Percentiles rank a stretch among this genome's conserved stretches.
Conservation (phyloP, 495 filamentous ascomycete genomes). For the Halenospora varia region DNA sequence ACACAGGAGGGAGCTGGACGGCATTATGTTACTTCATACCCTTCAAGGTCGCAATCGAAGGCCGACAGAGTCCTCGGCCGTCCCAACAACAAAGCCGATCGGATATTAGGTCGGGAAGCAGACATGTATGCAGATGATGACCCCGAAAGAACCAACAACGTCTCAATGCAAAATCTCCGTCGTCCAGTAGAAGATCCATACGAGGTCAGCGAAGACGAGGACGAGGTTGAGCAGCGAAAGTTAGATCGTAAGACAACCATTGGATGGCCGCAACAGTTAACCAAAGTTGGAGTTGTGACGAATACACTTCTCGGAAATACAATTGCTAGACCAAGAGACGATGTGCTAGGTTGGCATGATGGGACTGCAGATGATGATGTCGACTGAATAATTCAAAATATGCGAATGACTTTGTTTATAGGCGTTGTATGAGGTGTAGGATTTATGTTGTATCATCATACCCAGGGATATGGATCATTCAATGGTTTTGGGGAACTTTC, state of each 20-base stretch:
- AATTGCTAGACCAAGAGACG: conserved; percentile 21
- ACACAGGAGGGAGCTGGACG: conserved; percentile 21
- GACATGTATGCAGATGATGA: conserved; percentile 26
- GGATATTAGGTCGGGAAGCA: conserved; percentile 30
- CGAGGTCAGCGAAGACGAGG: conserved; percentile 27
- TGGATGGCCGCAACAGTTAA: conserved; percentile 19
- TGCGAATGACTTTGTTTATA: conserved; percentile 2
- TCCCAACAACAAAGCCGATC: conserved; percentile 31
- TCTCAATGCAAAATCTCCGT: conserved; percentile 29
- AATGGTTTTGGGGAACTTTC: neutral
- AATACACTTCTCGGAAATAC: conserved; percentile 26
- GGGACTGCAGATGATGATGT: conserved; percentile 24
- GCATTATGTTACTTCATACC: conserved; percentile 23
- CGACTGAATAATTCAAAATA: conserved; percentile 13
- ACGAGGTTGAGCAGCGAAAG: conserved; percentile 20
- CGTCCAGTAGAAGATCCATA: conserved; percentile 11
- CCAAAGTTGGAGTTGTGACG: conserved; percentile 21
- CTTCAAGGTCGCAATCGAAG: conserved; percentile 22
- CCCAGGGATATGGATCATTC: neutral
- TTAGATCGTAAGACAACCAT: conserved; percentile 15
- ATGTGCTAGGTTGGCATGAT: conserved; percentile 23
- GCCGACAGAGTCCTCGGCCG: conserved; percentile 33
- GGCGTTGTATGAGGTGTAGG: neutral
- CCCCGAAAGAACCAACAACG: conserved; percentile 11
- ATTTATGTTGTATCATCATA: neutral